Conservation (phyloP, 2,329 filamentous ascomycete genomes). For the Colletotrichum sp. region DNA sequence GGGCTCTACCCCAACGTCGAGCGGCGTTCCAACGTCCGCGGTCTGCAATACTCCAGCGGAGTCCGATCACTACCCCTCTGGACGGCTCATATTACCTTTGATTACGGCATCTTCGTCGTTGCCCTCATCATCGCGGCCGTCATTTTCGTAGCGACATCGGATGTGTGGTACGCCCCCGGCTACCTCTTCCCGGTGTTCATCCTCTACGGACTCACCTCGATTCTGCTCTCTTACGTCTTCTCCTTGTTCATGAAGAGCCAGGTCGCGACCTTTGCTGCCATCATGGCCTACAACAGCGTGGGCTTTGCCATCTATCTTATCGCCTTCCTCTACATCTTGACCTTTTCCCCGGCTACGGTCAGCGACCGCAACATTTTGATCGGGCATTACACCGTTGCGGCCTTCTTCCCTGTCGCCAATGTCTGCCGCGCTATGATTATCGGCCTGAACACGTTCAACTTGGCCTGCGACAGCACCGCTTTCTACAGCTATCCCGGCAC, state of each 20-base stretch:
- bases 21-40: conserved; percentile 77
- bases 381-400: conserved; percentile 76
- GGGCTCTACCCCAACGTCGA: conserved; percentile 86
- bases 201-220: conserved; percentile 76
- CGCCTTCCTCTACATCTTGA: conserved; percentile 63
- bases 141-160: conserved; percentile 69
- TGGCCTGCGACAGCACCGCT: conserved; percentile 71
- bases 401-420: conserved; percentile 78
- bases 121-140: conserved; percentile 71
- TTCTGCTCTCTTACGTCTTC: conserved; percentile 78
- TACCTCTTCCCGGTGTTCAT: conserved; percentile 77
- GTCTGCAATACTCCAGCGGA: conserved; percentile 90
- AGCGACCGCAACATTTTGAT: conserved; percentile 68
- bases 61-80: conserved; percentile 83
- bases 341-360: conserved; percentile 57
- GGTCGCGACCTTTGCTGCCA: conserved; percentile 82
- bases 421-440: conserved; percentile 77
- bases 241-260: conserved; percentile 82
- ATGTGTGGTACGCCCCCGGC: conserved; percentile 77
- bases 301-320: conserved; percentile 76
- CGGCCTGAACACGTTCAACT: conserved; percentile 81
- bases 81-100: conserved; percentile 82
- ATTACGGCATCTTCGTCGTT: conserved; percentile 75
- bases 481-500: conserved; percentile 72
- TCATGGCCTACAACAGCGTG: conserved; percentile 76